Evolutionary conservation across 2,329 filamentous ascomycete species (phyloP), one percentile per base, ranked within the genome.

Genomic region (Sporothrix sp.): DNA sequence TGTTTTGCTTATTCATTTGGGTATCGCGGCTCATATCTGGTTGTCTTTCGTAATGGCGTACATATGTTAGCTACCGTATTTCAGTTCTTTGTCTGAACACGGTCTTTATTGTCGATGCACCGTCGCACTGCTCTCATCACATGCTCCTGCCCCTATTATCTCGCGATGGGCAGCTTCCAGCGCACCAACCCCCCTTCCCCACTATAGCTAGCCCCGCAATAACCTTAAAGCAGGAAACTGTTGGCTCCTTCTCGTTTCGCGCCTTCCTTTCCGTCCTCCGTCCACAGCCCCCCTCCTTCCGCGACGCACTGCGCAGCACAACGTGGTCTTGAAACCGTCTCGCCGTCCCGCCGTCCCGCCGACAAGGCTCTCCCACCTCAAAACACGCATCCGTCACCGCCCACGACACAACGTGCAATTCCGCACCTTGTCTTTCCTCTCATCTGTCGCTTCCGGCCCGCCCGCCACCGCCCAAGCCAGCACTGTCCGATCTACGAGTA

Each of bases 261-360:
- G 21, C 27, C 37, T 49, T 43, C 35, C n/a, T 18, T 52, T 42
- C 37, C 21, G 36, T 33, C 43, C 33, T n/a, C 21, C 40, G 11
- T 18, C 21, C 38, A 18, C 18, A 28, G 25, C 27, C 25, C 37
- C 35, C 47, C 18, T 45, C 30, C 47, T 32, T 38, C 47, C 32
- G 35, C 36, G 42, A 38, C 40, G 50, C 43, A 32, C 21, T 27
- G 11, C 32, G 16, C 43, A 27, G 45, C 35, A 35, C 35, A 30
- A 48, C 28, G 40, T 37, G 37, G 42, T 54, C 46, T 50, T 56
- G 54, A 56, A 56, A 56, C 54, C 42, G 38, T 27, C n/a, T n/a
- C n/a, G n/a, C n/a, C n/a, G n/a, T n/a, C n/a, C n/a, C n/a, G n/a
- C n/a, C 50, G 47, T 47, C 28, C 54, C 48, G 53, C 50, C 33